Base-by-base conservation (phyloP, 1,139 yeast species). In the Debaryomyces sp. region DNA sequence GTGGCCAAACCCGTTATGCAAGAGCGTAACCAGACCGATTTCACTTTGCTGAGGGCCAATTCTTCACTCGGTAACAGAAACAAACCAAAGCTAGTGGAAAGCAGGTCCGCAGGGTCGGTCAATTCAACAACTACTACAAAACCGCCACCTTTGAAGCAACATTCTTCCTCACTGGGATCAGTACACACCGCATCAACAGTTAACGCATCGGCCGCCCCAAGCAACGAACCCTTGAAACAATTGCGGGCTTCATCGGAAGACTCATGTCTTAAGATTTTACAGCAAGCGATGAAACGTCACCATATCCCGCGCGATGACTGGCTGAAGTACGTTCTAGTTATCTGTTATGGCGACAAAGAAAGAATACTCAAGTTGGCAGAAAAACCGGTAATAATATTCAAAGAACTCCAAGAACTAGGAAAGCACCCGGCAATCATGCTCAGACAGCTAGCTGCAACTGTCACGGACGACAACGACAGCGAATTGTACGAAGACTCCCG, bases 341-440 rank as follows among this genome's bases (percentile, higher is more conserved):
- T 94, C 13, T 89, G 96, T 62, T 91, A 90, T 64, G 96, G 95
- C 17, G 96, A 91, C 63, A 87, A 87, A 60, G 98, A 94, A 61
- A 74, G 98, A 22, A 84, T 91, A 15, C 70, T 94, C 44, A 90
- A 89, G 42, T 74, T 89, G 55, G 89, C 89, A 32, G 99, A 94
- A 61, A 88, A 85, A 63, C 99, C 99, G 0, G 94, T 92, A 13
- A 77, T 82, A 27, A 85, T 92, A n/a, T 90, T 90, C 64, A 89
- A 90, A 64, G 96, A 88, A 61, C 72, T 94, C 42, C 94, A 85
- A 62, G 96, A 89, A 54, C 80, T 85, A 52, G 97, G 97, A 1
- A 80, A 87, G 56, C 90, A 88, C 60, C 98, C 99, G 0, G 90
- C 96, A 1, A 91, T 92, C 51, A 92, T 92, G 97, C 77, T 92